Evolutionary conservation across 768 basidiomycete species (phyloP), one percentile per base, ranked within the genome.

Genomic region (Tulasnella sp.): DNA sequence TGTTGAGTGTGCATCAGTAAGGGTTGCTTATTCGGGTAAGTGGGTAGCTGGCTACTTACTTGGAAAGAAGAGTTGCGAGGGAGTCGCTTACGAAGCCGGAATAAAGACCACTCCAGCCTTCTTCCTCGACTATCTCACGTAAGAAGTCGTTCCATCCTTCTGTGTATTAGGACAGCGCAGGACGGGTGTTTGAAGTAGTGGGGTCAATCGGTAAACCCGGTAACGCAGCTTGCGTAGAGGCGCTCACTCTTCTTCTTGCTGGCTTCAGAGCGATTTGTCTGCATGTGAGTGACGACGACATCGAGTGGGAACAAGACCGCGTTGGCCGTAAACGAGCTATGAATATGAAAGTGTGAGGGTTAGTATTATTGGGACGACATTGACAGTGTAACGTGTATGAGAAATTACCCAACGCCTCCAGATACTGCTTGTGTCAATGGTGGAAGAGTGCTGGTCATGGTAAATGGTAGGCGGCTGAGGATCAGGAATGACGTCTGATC

Each of bases 361-460:
- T 4, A n/a, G 21, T 27, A 56, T 23, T 17, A 3, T 9, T 19
- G 41, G 13, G 26, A 11, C 17, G 10, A 55, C 7, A 13, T 10
- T n/a, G 24, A 45, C 7, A n/a, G 27, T 10, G 21, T 24, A 51
- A 29, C 27, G 19, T 7, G 17, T 42, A 13, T 19, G 27, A 15
- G 23, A 3, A 2, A 34, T 3, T 42, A 79, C 11, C 80, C 82
- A 43, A 81, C 70, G 1, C 78, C 76, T 2, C 81, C 82, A 4
- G 80, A 78, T 59, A 77, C 71, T 0, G 82, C 82, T 64, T 84
- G 82, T 0, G 78, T 74, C 13, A 82, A 71, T 3, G 82, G 82
- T 2, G 82, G 80, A 1, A 84, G 73, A 0, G 77, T 75, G 60
- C 78, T 80, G 7, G 81, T 79, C 81, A 82, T 82, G 1, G 41